Base-by-base conservation (phyloP, 2,329 filamentous ascomycete genomes). In the Alternaria gansuensis region DNA sequence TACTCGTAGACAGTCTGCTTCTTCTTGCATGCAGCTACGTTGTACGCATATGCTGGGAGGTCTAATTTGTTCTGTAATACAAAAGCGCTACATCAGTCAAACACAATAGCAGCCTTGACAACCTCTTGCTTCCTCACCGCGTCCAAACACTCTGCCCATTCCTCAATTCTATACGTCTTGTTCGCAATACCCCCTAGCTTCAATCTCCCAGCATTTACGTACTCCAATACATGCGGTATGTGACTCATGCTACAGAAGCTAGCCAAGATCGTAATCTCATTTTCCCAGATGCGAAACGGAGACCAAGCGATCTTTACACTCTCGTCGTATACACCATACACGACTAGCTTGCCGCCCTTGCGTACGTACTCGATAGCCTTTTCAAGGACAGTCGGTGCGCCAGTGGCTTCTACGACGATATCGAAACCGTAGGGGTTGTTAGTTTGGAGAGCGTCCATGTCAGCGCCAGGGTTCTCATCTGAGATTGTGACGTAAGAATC, bases 371-470 rank as follows among this genome's bases (percentile, higher is more conserved):
- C 82, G 75, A 92, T 90, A 28, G 88, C 82, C 68, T 88, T 85
- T 72, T 91, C 88, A 3, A 92, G 83, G 48, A 92, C 88, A 76
- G 86, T 87, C 44, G 85, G 81, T 51, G 84, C 88, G 17, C 89
- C 89, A 11, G 89, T 91, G 34, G 89, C 88, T 79, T 91, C 87
- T 23, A 90, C 84, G 24, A 90, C 87, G 63, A 91, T 87, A 65
- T 92, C 89, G 71, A 92, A 92, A 3, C 89, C 89, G 68, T 91
- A 87, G 0, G 88, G 88, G 75, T 91, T 87, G 44, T 87, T 83
- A 40, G 80, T 77, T 79, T 87, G 87, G 61, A 92, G 78, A 69
- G 87, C 79, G 43, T 83, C 79, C 75, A 90, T 88, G 70, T 90
- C 78, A 0, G 36, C 21, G 4, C 59, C 44, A 0, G 65, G 52